Evolutionary conservation across 345 rosid species (phyloP), one percentile per base, ranked within the genome.

Genomic region (Citrus inodora): DNA sequence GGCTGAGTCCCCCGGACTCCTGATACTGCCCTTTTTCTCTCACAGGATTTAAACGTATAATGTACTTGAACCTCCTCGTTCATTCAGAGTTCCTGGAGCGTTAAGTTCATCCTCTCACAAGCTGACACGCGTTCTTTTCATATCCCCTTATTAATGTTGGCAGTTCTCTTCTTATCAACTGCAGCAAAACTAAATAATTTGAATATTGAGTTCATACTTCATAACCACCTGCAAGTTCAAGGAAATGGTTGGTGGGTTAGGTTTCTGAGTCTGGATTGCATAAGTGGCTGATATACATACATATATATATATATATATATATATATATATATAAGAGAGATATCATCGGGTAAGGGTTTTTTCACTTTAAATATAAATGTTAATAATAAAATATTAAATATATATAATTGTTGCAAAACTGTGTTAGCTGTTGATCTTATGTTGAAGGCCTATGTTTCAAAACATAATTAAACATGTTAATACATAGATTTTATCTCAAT

Each of bases 271-370:
- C 59, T 25, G 92, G 86, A 85, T 89, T 28, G 82, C 78, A 24
- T 90, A 88, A 74, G 93, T 81, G 38, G 88, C 82, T 32, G 86
- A 88, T 58, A 74, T 77, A 89, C 42, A 24, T 27, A 11, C 0
- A n/a, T 13, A 9, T 24, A 19, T 9, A 7, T 6, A 22, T 7
- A 67, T 3, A 24, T 27, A 11, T 3, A n/a, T 13, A 9, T 24
- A 19, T 9, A 8, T 30, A 76, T 7, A n/a, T 8, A 67, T 7
- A 7, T 30, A 76, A 72, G 90, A 72, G 89, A 78, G 81, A 87
- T 89, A 28, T 91, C 88, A 42, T 76, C 64, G 85, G 25, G 91
- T 87, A 82, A 87, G 82, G 1, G 7, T 5, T 35, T 35, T 35
- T 35, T 35, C 1, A 35, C 37, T 5, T 35, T 35, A 35, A 40